These are phyloP conservation scores for Westerdykella sp. DNA, from an alignment of 2,329 filamentous ascomycete genomes.

Conservation along the genomic window DNA sequence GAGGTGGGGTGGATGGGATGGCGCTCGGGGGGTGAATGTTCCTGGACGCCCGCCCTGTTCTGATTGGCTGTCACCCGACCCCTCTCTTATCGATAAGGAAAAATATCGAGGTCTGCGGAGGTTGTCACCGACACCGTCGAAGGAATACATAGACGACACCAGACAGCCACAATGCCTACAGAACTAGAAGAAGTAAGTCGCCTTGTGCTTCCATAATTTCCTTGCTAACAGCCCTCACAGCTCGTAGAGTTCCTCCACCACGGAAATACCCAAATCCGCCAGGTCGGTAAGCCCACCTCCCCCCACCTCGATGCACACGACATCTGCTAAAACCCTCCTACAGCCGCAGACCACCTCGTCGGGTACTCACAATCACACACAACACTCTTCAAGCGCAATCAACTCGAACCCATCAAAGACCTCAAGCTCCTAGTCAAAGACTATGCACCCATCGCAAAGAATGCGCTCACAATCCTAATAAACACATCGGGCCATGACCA, in stretches of 20 bases:
- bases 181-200: constrained; percentile 45
- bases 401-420: constrained; percentile 74
- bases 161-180: constrained; percentile 40
- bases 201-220: neutral
- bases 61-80: neutral
- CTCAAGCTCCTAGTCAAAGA: constrained; percentile 82
- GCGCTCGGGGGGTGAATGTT: too few relatives aligned
- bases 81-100: constrained; percentile 30
- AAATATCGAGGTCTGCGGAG: constrained; percentile 6
- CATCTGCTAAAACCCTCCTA: constrained; percentile 12
- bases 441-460: constrained; percentile 83
- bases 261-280: constrained; percentile 83
- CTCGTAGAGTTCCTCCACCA: constrained; percentile 90
- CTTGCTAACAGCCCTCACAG: constrained; percentile 42
- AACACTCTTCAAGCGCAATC: constrained; percentile 73
- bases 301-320: constrained; percentile 3
- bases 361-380: constrained; percentile 74
- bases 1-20: too few relatives aligned
- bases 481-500: constrained; percentile 68
- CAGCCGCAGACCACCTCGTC: constrained; percentile 78
- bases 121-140: constrained; percentile 22
- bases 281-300: constrained; percentile 57
- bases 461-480: constrained; percentile 84
- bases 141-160: constrained; percentile 8
- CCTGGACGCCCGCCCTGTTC: too few relatives aligned